Base-by-base conservation (phyloP, 257 asterid species). In the Eucommia ulmoides region DNA sequence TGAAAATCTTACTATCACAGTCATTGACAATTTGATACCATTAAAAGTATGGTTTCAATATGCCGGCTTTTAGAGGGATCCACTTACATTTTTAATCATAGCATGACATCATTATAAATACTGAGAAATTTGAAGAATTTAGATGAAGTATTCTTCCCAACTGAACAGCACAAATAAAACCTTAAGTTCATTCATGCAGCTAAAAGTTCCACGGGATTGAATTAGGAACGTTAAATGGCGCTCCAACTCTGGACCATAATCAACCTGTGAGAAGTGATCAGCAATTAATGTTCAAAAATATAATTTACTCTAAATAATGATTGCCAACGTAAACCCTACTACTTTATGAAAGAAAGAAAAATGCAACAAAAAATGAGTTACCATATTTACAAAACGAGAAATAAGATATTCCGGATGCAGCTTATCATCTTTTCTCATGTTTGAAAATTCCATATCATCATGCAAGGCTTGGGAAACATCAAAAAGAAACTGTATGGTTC, bases 161-260 rank as follows among this genome's bases (percentile, higher is more conserved):
- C 3, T 2, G n/a, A 6, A 6, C 10, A 42, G 19, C n/a, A 42
- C 6, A 38, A 38, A 5, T 38, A 38, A 8, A 49, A 87, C 97
- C 97, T 83, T 87, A 68, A 87, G 80, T 57, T 76, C 83, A 33
- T 47, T 66, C 61, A 78, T 74, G 73, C 74, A 55, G 41, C 80
- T 68, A 81, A 87, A 84, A 70, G 84, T 84, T 72, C 87, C 89
- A 23, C 94, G 94, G 49, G 91, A 83, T 57, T 75, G 83, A 64
- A 74, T 72, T 53, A 87, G 77, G 66, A 87, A 87, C 51, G 79
- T 72, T 57, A 87, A 81, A 60, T 80, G 81, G 60, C 63, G 73
- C 65, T 80, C 80, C 23, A 73, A 49, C 49, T 87, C 75, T 12
- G 53, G 61, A 50, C 80, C 94, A 58, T 70, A 72, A 63, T 83